Base-by-base conservation (phyloP, 2,329 filamentous ascomycete species). In the Septoria linicola region DNA sequence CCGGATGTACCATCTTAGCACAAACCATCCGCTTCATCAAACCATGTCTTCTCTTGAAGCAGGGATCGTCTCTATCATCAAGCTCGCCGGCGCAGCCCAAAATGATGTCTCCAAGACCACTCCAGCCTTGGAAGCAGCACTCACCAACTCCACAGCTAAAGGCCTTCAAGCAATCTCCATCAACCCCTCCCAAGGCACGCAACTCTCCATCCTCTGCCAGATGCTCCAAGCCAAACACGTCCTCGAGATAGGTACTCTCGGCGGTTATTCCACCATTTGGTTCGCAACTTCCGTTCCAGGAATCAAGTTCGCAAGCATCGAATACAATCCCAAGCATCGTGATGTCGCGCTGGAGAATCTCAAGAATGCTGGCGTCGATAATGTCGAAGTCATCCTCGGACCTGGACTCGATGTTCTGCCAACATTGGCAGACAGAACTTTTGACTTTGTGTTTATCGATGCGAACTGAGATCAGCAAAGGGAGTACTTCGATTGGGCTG, bases 171-270 rank as follows among this genome's bases (percentile, higher is more conserved):
- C 64, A 31, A 75, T 75, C 53, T 63, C 64, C 37, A 64, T 73
- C 34, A 59, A 62, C 4, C 62, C 67, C 0, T 57, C 65, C 5
- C 62, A 70, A 39, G 72, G 69, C 27, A 68, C 71, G 49, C 67
- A 66, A 39, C 64, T 76, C 4, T 63, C 72, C 14, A 59, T 76
- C 5, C 71, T 72, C 25, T 66, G 66, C 42, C 63, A 64, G 37
- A 27, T 58, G n/a, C 17, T 41, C n/a, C 31, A 47, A 11, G 55
- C 56, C 11, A 55, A 57, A 32, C 16, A 34, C n/a, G 68, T 76
- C 2, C 74, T 82, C 30, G 61, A 63, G 40, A 54, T 63, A n/a
- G 61, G 61, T 16, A 62, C 59, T 5, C 32, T 63, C 21, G 61
- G 59, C 27, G 61, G 59, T 23, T 60, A 60, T 46, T 57, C 49